Conservation (phyloP, 495 filamentous ascomycete species). For the Aspergillus baeticus region DNA sequence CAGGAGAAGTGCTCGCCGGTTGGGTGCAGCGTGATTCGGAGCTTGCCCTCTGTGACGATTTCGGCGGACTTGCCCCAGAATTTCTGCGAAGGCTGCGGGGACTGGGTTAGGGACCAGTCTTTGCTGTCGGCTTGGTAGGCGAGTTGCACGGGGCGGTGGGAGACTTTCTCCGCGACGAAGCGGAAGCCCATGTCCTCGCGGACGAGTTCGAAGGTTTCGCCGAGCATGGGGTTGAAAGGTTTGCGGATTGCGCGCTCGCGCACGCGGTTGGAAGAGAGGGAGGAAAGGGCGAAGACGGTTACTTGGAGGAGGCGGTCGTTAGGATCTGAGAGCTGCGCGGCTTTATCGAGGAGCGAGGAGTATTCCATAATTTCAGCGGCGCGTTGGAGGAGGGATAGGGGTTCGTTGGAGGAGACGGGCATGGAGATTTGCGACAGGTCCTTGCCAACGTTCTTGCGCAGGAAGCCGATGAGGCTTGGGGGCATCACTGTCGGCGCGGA, state of each 20-base stretch:
- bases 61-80: constrained; percentile 98
- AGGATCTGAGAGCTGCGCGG: constrained; percentile 54
- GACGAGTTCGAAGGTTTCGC: constrained; percentile 92
- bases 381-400: constrained; percentile 82
- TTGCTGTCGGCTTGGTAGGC: constrained; percentile 88
- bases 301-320: constrained; percentile 77
- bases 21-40: constrained; percentile 68
- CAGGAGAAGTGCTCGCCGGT: constrained; percentile 79
- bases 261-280: constrained; percentile 73
- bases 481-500: constrained; percentile 70
- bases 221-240: constrained; percentile 96
- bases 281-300: constrained; percentile 85
- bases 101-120: constrained; percentile 81
- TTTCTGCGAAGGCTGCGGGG: constrained; percentile 85
- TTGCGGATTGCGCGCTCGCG: constrained; percentile 93
- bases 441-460: constrained; percentile 97
- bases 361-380: constrained; percentile 89
- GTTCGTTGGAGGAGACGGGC: constrained; percentile 96
- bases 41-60: constrained; percentile 85
- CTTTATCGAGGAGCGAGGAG: constrained; percentile 75
- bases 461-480: constrained; percentile 86
- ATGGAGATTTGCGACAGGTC: constrained; percentile 94
- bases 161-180: constrained; percentile 89
- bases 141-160: constrained; percentile 85
- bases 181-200: constrained; percentile 87